Evolutionary conservation across 1,284 basidiomycete genomes (phyloP).

Genomic region (Tilletia caries): DNA sequence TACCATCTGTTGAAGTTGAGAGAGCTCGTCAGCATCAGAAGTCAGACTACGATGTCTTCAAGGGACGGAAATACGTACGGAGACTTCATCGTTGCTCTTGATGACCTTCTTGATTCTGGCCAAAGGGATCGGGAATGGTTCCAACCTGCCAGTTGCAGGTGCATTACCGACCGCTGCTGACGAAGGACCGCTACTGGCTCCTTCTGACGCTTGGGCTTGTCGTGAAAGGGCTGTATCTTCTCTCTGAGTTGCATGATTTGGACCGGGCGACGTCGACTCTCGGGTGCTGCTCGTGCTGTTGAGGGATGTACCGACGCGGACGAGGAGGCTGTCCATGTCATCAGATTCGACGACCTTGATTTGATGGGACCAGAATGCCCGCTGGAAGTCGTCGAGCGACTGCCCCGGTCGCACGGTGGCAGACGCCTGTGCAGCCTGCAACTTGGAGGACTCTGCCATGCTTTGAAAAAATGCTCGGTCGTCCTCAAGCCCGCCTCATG

Average conservation of each 20-base stretch:
- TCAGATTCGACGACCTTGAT: slow-evolving; percentile 1
- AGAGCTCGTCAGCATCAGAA: neutral
- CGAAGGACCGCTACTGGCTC: neutral
- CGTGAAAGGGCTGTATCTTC: neutral
- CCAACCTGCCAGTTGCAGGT: neutral
- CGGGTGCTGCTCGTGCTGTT: neutral
- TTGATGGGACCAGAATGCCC: slow-evolving; percentile 7
- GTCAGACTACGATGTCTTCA: neutral
- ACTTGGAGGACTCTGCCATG: no score
- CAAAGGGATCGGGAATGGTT: slow-evolving; percentile 31
- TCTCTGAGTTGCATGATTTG: neutral
- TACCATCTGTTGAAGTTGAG: slow-evolving; percentile 39
- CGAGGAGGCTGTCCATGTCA: slow-evolving; percentile 8
- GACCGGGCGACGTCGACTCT: neutral
- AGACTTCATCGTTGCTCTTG: slow-evolving; percentile 52
- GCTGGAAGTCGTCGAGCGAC: slow-evolving; percentile 5
- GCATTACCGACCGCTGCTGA: neutral
- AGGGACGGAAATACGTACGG: slow-evolving; percentile 5
- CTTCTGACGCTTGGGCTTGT: neutral
- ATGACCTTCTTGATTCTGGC: slow-evolving; percentile 53
- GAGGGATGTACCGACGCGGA: neutral
- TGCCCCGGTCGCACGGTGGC: neutral
- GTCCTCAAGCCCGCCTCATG: no score
- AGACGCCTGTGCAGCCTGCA: neutral
- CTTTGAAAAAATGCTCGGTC: no score